Evolutionary conservation across 208 protist genomes (phyloP).

Genomic region (Leishmania braziliensis): DNA sequence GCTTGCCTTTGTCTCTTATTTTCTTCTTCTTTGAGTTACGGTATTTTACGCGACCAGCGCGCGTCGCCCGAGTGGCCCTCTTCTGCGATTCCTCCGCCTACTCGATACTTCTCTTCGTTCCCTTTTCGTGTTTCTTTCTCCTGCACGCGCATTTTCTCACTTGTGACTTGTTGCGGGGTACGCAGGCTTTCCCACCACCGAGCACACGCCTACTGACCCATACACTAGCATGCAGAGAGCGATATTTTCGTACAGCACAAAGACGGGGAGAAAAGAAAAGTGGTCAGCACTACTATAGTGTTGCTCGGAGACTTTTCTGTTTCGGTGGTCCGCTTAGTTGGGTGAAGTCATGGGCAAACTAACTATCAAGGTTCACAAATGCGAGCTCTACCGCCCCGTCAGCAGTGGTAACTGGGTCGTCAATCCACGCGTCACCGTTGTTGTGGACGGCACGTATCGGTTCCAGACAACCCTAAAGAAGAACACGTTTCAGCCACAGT

Average conservation of each 20-base stretch:
- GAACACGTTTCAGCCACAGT: slow-evolving; percentile 46
- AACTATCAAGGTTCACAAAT: slow-evolving; percentile 54
- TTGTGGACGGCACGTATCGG: slow-evolving; percentile 71
- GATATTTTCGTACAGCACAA: not conserved
- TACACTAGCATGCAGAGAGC: not conserved
- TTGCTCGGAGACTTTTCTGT: not conserved
- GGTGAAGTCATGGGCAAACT: slow-evolving; percentile 60
- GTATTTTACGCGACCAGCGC: not conserved
- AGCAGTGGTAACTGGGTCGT: slow-evolving; percentile 31
- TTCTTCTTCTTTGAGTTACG: not conserved
- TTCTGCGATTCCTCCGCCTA: not conserved
- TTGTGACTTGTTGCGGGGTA: not conserved
- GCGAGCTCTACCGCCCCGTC: slow-evolving; percentile 44
- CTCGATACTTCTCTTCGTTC: not conserved
- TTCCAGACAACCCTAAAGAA: slow-evolving; percentile 61
- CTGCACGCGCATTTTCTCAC: not conserved
- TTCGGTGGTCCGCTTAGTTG: not conserved
- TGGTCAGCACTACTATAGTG: not conserved
- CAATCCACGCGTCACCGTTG: slow-evolving; percentile 54
- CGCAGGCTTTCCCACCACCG: not conserved
- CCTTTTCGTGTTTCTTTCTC: not conserved
- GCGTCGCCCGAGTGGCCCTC: not conserved
- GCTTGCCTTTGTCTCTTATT: not conserved
- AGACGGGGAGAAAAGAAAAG: not conserved
- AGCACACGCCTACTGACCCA: not conserved